Conservation (phyloP, 2,329 filamentous ascomycete species). For the Nothopassalora personata region DNA sequence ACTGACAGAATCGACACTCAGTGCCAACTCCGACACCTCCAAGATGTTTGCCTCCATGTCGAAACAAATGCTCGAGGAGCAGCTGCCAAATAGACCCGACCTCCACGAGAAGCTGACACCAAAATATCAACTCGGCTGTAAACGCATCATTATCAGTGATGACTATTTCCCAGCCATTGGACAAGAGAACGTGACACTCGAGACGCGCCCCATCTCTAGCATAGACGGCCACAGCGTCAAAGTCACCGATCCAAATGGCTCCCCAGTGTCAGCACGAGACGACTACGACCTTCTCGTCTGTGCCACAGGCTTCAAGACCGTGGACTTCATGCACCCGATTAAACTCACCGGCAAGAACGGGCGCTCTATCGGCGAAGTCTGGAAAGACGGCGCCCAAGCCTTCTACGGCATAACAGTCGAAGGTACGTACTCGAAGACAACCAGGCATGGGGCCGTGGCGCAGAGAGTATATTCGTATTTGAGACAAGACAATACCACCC, state of each 20-base stretch:
- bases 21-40: constrained; percentile 38
- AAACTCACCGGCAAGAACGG: constrained; percentile 45
- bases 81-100: constrained; percentile 46
- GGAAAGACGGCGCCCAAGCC: constrained; percentile 49
- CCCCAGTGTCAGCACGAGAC: constrained; percentile 12
- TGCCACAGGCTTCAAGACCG: constrained; percentile 55
- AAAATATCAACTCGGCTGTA: constrained; percentile 51
- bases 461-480: no score
- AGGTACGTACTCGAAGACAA: no score
- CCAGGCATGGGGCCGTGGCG: no score
- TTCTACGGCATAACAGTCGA: constrained; percentile 45
- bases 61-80: constrained; percentile 37
- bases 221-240: constrained; percentile 47
- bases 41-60: constrained; percentile 36
- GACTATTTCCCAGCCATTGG: constrained; percentile 52
- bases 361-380: constrained; percentile 46
- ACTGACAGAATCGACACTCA: constrained; percentile 16
- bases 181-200: constrained; percentile 45
- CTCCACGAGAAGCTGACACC: constrained; percentile 52
- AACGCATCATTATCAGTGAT: constrained; percentile 50
- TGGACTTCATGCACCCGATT: constrained; percentile 56
- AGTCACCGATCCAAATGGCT: constrained; percentile 35
- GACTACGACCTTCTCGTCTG: constrained; percentile 53
- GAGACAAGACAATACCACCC: no score
- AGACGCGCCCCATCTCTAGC: constrained; percentile 45